A percentile compares a stretch with the other conserved stretches of the same genome.
Evolutionary conservation across 768 basidiomycete species (phyloP).

Genomic region (Pisolithus tinctorius): DNA sequence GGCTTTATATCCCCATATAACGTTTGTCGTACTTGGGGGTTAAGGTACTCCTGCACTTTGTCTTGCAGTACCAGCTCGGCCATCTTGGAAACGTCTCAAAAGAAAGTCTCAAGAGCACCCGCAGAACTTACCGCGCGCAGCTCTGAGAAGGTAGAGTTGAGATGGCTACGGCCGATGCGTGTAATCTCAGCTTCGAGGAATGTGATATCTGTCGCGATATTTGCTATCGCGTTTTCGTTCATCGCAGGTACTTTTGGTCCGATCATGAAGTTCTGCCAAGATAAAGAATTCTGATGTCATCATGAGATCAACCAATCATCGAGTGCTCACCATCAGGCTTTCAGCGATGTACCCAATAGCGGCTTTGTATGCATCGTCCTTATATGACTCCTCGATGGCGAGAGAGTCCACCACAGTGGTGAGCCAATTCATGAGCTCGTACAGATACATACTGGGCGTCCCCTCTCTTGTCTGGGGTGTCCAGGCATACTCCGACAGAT

Average conservation of each 20-base stretch:
- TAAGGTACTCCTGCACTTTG: slow-evolving; percentile 72
- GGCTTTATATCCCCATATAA: slow-evolving; percentile 62
- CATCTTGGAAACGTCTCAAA: slow-evolving; percentile 38
- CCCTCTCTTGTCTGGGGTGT: slow-evolving; percentile 63
- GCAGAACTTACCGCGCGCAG: slow-evolving; percentile 58
- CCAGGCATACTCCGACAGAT: slow-evolving; percentile 94
- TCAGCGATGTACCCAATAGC: slow-evolving; percentile 86
- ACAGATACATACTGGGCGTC: slow-evolving; percentile 88
- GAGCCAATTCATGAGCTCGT: slow-evolving; percentile 94
- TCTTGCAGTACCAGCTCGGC: slow-evolving; percentile 67
- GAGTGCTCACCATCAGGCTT: slow-evolving; percentile 70
- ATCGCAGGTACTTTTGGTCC: slow-evolving; percentile 69
- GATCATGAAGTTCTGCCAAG: slow-evolving; percentile 62
- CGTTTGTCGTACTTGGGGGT: slow-evolving; percentile 60
- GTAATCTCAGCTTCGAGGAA: slow-evolving; percentile 87
- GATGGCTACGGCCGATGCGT: slow-evolving; percentile 62
- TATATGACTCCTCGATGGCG: slow-evolving; percentile 75
- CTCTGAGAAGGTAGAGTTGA: slow-evolving; percentile 70
- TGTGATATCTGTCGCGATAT: slow-evolving; percentile 77
- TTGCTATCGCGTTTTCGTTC: slow-evolving; percentile 87
- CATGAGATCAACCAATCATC: not conserved
- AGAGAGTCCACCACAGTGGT: slow-evolving; percentile 92
- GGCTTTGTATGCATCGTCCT: slow-evolving; percentile 83
- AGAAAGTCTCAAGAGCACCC: not conserved
- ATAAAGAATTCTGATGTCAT: not conserved